Conservation (phyloP, 371 early-diverging fungal genomes). For the Smittium culicis region DNA sequence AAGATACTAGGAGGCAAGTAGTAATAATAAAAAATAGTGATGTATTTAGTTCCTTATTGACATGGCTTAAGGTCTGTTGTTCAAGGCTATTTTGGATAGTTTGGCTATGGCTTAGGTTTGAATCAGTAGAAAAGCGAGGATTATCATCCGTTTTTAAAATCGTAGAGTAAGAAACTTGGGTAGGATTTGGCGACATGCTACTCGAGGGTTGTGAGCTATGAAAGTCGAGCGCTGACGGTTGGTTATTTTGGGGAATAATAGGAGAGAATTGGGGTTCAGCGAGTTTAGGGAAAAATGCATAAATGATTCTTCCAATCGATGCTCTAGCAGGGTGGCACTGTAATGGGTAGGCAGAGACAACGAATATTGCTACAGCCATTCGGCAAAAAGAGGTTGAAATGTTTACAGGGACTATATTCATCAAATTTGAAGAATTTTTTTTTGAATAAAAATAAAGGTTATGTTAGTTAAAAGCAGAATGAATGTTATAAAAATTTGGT, state of each 20-base stretch:
- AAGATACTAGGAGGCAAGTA: constrained; percentile 43
- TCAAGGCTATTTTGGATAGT: background rate
- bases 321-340: constrained; percentile 94
- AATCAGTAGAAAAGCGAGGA: too few relatives aligned
- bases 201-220: background rate
- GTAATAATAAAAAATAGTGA: constrained; percentile 34
- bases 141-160: background rate
- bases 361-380: constrained; percentile 76
- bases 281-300: background rate
- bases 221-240: too few relatives aligned
- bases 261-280: background rate
- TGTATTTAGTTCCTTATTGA: background rate
- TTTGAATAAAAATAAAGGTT: too few relatives aligned
- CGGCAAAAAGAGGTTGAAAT: constrained; percentile 71
- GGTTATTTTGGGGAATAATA: background rate
- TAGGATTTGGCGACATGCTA: background rate
- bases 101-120: background rate
- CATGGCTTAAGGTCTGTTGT: background rate
- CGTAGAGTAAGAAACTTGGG: background rate
- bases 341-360: constrained; percentile 91
- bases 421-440: constrained; percentile 12
- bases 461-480: too few relatives aligned
- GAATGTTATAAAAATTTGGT: too few relatives aligned
- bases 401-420: constrained; percentile 21
- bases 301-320: constrained; percentile 59